Base-by-base conservation (phyloP, 2,329 filamentous ascomycete species). In the Plectosphaerella plurivora region DNA sequence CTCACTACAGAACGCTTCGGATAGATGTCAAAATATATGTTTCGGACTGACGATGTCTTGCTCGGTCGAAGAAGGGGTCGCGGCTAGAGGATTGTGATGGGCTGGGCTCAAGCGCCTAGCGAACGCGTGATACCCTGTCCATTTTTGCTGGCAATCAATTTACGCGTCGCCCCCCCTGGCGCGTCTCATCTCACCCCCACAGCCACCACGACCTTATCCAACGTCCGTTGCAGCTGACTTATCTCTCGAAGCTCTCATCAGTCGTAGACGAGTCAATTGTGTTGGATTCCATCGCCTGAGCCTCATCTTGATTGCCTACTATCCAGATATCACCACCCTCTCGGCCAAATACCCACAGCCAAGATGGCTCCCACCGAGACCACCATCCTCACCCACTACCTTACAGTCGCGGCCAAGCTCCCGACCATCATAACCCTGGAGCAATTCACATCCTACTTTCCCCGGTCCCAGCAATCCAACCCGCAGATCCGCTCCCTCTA, bases 361-460 rank as follows among this genome's bases (percentile, higher is more conserved):
- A 51, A 73, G 55, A 91, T 91, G 87, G 75, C 88, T 4, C 85
- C 87, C 9, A 86, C 84, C 45, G 91, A 96, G 72, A 76, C 82
- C 52, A 80, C 83, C 25, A 88, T 96, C 58, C 80, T 96, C 49
- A 78, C 78, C 62, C 86, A 87, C 68, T 95, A 93, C 67, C 82
- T 96, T 53, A 80, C 95, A 36, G 78, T 86, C 28, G 88, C 91
- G 12, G 86, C 90, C 8, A 79, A 87, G 25, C 76, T 96, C 37
- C 86, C 88, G 42, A 81, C 86, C 57, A 81, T 91, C 63, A 75
- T 91, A 59, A 86, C 89, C 8, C 78, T 91, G 46, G 77, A 84
- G 53, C 82, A 90, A 58, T 96, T 96, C 73, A 84, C 82, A 44
- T 78, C 85, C 25, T 78, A 93, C 42, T 94, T 96, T 63, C 90